Percentiles rank a stretch among this genome's conserved stretches.
Evolutionary conservation across 2,329 filamentous ascomycete species (phyloP).

Genomic region (Aspergillus proliferans): DNA sequence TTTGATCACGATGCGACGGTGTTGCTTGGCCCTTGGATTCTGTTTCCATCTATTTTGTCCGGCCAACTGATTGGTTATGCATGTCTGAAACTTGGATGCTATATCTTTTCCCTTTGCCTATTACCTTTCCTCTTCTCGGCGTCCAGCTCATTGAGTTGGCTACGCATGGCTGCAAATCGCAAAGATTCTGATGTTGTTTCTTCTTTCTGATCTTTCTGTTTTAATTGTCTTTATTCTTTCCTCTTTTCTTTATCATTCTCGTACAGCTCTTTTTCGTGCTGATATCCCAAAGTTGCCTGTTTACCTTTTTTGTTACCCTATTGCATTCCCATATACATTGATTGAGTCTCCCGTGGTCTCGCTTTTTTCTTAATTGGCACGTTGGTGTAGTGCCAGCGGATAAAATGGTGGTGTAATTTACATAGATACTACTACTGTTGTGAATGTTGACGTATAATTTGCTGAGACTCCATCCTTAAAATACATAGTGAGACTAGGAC

Average conservation of each 20-base stretch:
- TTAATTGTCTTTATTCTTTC: constrained; percentile 10
- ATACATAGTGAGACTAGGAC: too few species aligned
- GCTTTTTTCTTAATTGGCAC: too few species aligned
- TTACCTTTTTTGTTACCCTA: too few species aligned
- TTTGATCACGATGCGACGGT: neutral
- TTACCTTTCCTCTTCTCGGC: neutral
- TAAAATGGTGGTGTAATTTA: too few species aligned
- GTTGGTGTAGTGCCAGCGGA: too few species aligned
- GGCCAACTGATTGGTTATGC: constrained; percentile 1
- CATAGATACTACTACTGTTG: too few species aligned
- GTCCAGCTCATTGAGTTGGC: neutral
- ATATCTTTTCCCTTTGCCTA: constrained; percentile 1
- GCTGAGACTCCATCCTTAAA: too few species aligned
- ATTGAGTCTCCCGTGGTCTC: too few species aligned
- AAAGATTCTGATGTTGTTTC: constrained; percentile 21
- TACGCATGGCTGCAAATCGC: neutral
- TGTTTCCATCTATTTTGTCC: constrained; percentile 1
- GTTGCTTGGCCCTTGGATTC: neutral
- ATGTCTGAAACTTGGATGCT: constrained; percentile 1
- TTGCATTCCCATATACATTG: too few species aligned
- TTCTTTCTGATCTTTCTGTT: constrained; percentile 8
- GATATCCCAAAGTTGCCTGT: constrained; percentile 7
- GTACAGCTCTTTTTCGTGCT: constrained; percentile 10
- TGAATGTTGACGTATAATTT: too few species aligned
- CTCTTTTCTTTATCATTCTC: constrained; percentile 6